phyloP scores from a whole-genome alignment of 306 rosid species.

The Citrullus amarus region DNA sequence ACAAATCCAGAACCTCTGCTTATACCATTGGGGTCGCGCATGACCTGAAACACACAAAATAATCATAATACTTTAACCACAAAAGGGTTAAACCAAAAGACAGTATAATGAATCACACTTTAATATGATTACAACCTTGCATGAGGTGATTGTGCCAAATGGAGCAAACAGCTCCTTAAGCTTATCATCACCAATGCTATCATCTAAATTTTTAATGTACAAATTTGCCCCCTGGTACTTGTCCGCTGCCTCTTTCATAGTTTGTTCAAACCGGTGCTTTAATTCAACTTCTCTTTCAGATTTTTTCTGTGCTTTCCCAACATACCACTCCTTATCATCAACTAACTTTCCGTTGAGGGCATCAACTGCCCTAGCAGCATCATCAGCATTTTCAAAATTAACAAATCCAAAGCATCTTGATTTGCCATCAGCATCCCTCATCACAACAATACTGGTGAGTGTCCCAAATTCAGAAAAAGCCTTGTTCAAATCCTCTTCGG shows the following conservation, averaged over 20 bases:
- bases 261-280: constrained; percentile 21
- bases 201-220: constrained; percentile 28
- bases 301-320: constrained; percentile 26
- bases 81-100: background rate
- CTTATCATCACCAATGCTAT: constrained; percentile 21
- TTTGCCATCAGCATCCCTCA: constrained; percentile 30
- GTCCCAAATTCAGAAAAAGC: constrained; percentile 21
- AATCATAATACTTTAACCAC: background rate
- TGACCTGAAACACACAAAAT: constrained; percentile 11
- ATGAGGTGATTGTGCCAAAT: constrained; percentile 27
- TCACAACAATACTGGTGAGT: constrained; percentile 23
- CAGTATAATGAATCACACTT: background rate
- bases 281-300: constrained; percentile 28
- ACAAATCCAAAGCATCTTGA: constrained; percentile 31
- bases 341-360: constrained; percentile 21
- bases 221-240: constrained; percentile 22
- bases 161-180: constrained; percentile 21
- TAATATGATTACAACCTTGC: constrained; percentile 18
- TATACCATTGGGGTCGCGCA: constrained; percentile 27
- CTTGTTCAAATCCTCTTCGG: constrained; percentile 23
- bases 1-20: constrained; percentile 34
- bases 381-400: constrained; percentile 23
- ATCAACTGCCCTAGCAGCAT: constrained; percentile 24
- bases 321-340: constrained; percentile 29
- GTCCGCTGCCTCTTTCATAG: constrained; percentile 22